Evolutionary conservation across 345 rosid genomes (phyloP).

Genomic region (Gossypioides kirkii): DNA sequence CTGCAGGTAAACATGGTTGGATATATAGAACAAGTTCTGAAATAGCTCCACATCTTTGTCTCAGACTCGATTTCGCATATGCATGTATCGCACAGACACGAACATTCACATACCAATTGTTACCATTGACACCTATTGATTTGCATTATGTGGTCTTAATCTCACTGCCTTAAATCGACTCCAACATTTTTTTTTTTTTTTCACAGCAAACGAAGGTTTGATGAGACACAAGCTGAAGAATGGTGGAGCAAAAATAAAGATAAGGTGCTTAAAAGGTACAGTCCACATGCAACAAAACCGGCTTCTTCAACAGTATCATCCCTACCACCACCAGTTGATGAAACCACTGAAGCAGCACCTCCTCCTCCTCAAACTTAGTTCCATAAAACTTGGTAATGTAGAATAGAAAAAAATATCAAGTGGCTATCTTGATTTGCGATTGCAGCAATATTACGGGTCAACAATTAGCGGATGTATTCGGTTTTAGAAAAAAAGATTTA

Average conservation of each 20-base stretch:
- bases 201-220: slow-evolving; percentile 70
- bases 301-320: slow-evolving; percentile 26
- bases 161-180: background rate
- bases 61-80: background rate
- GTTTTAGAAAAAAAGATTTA: background rate
- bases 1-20: background rate
- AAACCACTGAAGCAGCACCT: slow-evolving; percentile 22
- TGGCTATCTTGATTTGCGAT: background rate
- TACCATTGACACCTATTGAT: background rate
- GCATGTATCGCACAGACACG: background rate
- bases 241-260: slow-evolving; percentile 94
- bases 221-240: slow-evolving; percentile 73
- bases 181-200: slow-evolving; percentile 7
- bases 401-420: slow-evolving; percentile 9
- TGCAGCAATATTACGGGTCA: background rate
- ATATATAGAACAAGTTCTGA: background rate
- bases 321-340: slow-evolving; percentile 12
- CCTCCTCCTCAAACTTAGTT: slow-evolving; percentile 27
- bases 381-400: background rate
- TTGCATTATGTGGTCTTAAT: background rate
- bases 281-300: slow-evolving; percentile 27
- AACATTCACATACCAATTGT: background rate
- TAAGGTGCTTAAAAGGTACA: slow-evolving; percentile 64
- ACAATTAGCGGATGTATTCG: background rate
- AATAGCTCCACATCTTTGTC: background rate